Conservation (phyloP, 2,329 filamentous ascomycete species). For the Verticillium albo-atrum region DNA sequence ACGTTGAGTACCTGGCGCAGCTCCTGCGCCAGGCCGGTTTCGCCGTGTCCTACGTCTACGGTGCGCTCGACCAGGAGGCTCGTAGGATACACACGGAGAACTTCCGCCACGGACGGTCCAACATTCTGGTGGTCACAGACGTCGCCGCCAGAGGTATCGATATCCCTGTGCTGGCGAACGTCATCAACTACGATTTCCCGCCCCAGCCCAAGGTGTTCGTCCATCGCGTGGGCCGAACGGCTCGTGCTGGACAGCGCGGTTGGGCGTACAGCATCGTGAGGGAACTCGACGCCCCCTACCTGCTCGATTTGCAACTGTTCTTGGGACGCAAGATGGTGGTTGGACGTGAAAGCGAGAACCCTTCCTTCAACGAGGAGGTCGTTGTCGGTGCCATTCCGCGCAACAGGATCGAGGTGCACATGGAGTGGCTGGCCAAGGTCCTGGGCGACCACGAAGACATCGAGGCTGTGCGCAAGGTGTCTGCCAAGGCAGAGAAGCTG, state of each 20-base stretch:
- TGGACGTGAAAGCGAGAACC: constrained; percentile 58
- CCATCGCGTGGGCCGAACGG: constrained; percentile 92
- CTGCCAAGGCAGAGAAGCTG: constrained; percentile 84
- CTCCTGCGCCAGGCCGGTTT: constrained; percentile 81
- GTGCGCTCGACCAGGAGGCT: constrained; percentile 88
- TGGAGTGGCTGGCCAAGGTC: constrained; percentile 80
- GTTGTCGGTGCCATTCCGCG: constrained; percentile 74
- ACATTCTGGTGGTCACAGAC: constrained; percentile 93
- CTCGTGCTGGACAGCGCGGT: constrained; percentile 84
- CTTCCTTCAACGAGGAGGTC: constrained; percentile 77
- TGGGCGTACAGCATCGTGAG: constrained; percentile 94
- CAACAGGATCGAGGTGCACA: constrained; percentile 67
- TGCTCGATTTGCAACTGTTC: constrained; percentile 92
- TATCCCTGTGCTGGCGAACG: constrained; percentile 92
- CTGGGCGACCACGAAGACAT: constrained; percentile 74
- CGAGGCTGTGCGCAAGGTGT: constrained; percentile 63
- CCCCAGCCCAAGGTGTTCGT: constrained; percentile 96
- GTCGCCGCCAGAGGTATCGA: constrained; percentile 96
- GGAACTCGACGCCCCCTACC: constrained; percentile 83
- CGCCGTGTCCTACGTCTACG: constrained; percentile 90
- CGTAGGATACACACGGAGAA: constrained; percentile 88
- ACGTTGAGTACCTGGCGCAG: constrained; percentile 86
- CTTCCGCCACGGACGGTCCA: constrained; percentile 78
- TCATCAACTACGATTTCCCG: constrained; percentile 98
- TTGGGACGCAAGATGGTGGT: constrained; percentile 78